Base-by-base conservation (phyloP, 2,329 filamentous ascomycete genomes). In the Conoideocrella luteorostrata region DNA sequence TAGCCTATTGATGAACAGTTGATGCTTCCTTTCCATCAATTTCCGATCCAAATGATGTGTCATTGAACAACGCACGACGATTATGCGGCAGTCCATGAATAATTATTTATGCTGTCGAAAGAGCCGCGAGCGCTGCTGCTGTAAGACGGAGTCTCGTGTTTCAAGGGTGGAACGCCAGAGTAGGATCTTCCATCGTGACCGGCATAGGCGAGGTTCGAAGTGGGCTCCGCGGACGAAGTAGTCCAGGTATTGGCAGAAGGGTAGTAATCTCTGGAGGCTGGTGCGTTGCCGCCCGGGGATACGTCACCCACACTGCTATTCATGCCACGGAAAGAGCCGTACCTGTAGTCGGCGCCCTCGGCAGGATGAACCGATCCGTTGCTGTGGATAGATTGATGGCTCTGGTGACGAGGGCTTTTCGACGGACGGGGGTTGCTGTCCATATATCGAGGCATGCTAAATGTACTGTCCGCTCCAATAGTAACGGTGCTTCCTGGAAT, bases 391-490 rank as follows among this genome's bases (percentile, higher is more conserved):
- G 76, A 77, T 40, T 73, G 72, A 49, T 79, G 73, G 56, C 67
- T 71, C 10, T 63, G 65, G 47, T 78, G 72, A 3, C 77, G 70
- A 1, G 77, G 74, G 51, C 74, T 77, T 60, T 80, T 80, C 29
- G 71, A 62, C 13, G 77, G 74, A 18, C 77, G 69, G 5, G 72
- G 67, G 50, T 72, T 76, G 36, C 44, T 35, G 55, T 80, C 77
- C 38, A 80, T 68, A 52, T 79, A 80, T 49, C 77, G 68, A 10
- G 77, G 75, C 36, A 80, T 70, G 52, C 65, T 76, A 44, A 78
- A 65, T 17, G 65, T 65, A 46, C 63, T 67, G 41, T 75, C 72
- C 2, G 67, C 57, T 29, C 62, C 56, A n/a, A 68, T 52, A 40
- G 54, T 48, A 37, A 61, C 49, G 35, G 58, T 51, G 59, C 59